These are phyloP conservation scores for Lycium barbarum DNA, from an alignment of 257 asterid species.

Conservation along the genomic window DNA sequence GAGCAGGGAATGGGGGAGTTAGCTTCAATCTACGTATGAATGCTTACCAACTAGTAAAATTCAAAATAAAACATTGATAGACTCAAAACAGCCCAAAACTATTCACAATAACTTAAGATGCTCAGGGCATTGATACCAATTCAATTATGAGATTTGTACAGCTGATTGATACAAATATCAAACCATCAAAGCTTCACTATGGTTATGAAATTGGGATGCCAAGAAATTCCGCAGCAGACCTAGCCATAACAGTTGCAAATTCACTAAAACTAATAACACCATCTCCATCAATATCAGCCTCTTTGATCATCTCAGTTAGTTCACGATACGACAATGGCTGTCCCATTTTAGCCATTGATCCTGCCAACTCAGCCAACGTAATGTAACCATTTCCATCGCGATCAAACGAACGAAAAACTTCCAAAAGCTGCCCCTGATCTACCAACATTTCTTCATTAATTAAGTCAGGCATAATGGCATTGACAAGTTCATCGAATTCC, in stretches of 20 bases:
- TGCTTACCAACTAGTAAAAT: background rate
- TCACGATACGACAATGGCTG: slow-evolving; percentile 83
- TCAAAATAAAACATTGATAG: background rate
- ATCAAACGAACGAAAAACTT: slow-evolving; percentile 80
- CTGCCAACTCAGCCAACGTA: slow-evolving; percentile 87
- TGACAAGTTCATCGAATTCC: slow-evolving; percentile 79
- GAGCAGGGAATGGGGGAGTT: background rate
- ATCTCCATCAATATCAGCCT: slow-evolving; percentile 90
- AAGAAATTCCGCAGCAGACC: slow-evolving; percentile 71
- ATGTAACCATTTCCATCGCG: slow-evolving; percentile 91
- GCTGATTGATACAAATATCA: background rate
- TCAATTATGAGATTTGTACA: background rate
- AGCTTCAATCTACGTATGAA: background rate
- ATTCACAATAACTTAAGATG: background rate
- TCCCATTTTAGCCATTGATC: slow-evolving; percentile 92
- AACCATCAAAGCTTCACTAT: background rate
- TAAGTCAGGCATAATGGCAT: slow-evolving; percentile 67
- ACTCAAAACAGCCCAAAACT: background rate
- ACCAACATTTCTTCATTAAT: slow-evolving; percentile 56
- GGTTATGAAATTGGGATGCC: slow-evolving; percentile 53
- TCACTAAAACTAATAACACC: slow-evolving; percentile 81
- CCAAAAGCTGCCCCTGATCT: slow-evolving; percentile 74
- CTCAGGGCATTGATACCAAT: background rate
- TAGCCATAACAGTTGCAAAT: slow-evolving; percentile 73
- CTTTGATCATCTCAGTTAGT: slow-evolving; percentile 78